Evolutionary conservation across 2,329 filamentous ascomycete genomes (phyloP).

Genomic region (Xylariales sp.): DNA sequence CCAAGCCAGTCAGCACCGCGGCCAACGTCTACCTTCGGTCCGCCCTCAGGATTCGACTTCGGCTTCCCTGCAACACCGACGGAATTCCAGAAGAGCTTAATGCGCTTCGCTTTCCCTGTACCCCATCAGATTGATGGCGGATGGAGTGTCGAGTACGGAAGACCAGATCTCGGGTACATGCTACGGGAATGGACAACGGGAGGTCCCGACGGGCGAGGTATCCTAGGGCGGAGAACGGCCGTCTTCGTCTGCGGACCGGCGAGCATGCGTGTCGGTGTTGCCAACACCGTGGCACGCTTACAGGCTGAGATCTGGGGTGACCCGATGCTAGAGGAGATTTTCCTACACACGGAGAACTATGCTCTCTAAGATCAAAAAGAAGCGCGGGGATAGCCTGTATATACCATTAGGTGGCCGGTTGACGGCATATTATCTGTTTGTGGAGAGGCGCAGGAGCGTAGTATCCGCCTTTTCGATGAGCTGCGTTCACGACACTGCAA

Average conservation of each 20-base stretch:
- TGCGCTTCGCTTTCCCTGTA: conserved; percentile 87
- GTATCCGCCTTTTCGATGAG: not conserved
- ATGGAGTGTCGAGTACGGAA: conserved; percentile 92
- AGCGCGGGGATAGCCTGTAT: conserved; percentile 28
- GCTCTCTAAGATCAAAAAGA: conserved; percentile 67
- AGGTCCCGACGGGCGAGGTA: conserved; percentile 72
- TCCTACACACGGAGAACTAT: conserved; percentile 95
- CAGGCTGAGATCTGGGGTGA: conserved; percentile 87
- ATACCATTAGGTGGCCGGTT: conserved; percentile 21
- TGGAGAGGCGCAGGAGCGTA: not conserved
- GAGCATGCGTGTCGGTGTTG: conserved; percentile 86
- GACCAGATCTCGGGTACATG: conserved; percentile 89
- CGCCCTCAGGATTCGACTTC: conserved; percentile 76
- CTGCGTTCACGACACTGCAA: conserved; percentile 26
- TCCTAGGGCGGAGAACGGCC: conserved; percentile 83
- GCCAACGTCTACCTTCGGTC: conserved; percentile 68
- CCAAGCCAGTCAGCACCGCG: conserved; percentile 51
- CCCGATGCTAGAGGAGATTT: conserved; percentile 85
- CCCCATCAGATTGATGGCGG: conserved; percentile 77
- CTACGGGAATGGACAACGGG: conserved; percentile 83
- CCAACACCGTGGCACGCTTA: conserved; percentile 83
- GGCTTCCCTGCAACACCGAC: conserved; percentile 87
- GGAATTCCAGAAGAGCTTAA: conserved; percentile 87
- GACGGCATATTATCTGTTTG: conserved; percentile 15
- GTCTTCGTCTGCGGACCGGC: conserved; percentile 94